A percentile compares a stretch with the other conserved stretches of the same genome.
Evolutionary conservation across 257 asterid genomes (phyloP).

Genomic region (Thymus quinquecostatus): DNA sequence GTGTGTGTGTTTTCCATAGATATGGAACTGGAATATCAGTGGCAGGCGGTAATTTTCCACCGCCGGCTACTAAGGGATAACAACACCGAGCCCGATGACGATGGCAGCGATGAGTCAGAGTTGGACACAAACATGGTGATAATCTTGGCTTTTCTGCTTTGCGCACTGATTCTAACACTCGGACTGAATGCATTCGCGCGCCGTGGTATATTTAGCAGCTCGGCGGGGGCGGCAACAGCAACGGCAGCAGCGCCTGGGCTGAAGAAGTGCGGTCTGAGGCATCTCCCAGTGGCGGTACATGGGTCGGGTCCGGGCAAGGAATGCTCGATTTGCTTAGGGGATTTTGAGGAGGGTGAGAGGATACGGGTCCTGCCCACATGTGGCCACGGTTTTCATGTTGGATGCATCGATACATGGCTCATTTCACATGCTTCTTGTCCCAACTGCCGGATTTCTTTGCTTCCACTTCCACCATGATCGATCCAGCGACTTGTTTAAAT

Average conservation of each 20-base stretch:
- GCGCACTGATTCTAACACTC: conserved; percentile 32
- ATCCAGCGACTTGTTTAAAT: too few species aligned
- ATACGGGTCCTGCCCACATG: conserved; percentile 45
- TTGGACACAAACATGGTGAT: conserved; percentile 41
- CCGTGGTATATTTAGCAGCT: conserved; percentile 26
- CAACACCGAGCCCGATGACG: not conserved
- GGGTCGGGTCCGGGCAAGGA: conserved; percentile 27
- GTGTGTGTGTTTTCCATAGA: too few species aligned
- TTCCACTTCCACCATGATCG: not conserved
- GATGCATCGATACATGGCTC: conserved; percentile 43
- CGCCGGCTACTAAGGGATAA: conserved; percentile 12
- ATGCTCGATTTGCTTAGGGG: conserved; percentile 45
- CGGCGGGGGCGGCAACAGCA: conserved; percentile 14
- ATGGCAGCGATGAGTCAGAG: not conserved
- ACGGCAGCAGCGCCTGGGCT: conserved; percentile 17
- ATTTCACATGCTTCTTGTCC: conserved; percentile 45
- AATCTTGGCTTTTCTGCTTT: conserved; percentile 36
- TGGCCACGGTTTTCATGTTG: conserved; percentile 40
- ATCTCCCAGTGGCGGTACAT: conserved; percentile 32
- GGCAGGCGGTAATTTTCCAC: not conserved
- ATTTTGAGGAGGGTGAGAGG: conserved; percentile 38
- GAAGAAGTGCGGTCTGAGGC: conserved; percentile 31
- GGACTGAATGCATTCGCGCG: conserved; percentile 33
- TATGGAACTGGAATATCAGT: conserved; percentile 3
- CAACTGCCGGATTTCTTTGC: conserved; percentile 35